Conservation (phyloP, 202 grass and related monocot genomes). For the Zizania palustris region DNA sequence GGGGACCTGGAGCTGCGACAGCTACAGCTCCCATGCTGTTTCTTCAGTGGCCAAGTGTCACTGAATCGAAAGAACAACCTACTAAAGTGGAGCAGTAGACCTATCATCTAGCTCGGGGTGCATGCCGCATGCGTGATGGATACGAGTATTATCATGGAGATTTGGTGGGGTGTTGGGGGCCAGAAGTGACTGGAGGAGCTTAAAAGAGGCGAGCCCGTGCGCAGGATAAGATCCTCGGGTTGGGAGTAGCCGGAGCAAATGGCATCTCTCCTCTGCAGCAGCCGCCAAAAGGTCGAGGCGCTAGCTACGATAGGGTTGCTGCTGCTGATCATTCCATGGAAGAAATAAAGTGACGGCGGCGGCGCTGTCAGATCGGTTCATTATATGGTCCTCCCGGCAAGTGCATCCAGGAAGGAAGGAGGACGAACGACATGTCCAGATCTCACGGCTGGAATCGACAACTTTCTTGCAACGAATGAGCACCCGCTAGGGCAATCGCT, state of each 20-base stretch:
- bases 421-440: not conserved
- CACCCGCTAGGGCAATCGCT: no score
- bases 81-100: no score
- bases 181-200: slow-evolving; percentile 44
- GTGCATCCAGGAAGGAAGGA: not conserved
- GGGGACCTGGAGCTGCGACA: not conserved
- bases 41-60: not conserved
- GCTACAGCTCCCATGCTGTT: not conserved
- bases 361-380: not conserved
- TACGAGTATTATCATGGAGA: not conserved
- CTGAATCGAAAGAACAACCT: no score
- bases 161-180: not conserved
- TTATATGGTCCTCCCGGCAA: not conserved
- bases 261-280: slow-evolving; percentile 1
- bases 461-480: not conserved
- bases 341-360: not conserved
- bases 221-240: slow-evolving; percentile 20
- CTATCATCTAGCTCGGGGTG: no score
- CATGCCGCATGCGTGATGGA: not conserved
- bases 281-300: slow-evolving; percentile 15
- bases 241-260: slow-evolving; percentile 12
- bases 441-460: not conserved
- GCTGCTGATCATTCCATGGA: not conserved
- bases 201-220: slow-evolving; percentile 49
- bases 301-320: not conserved